Base-by-base conservation (phyloP, 345 rosid genomes). In the Lepidium didymum region DNA sequence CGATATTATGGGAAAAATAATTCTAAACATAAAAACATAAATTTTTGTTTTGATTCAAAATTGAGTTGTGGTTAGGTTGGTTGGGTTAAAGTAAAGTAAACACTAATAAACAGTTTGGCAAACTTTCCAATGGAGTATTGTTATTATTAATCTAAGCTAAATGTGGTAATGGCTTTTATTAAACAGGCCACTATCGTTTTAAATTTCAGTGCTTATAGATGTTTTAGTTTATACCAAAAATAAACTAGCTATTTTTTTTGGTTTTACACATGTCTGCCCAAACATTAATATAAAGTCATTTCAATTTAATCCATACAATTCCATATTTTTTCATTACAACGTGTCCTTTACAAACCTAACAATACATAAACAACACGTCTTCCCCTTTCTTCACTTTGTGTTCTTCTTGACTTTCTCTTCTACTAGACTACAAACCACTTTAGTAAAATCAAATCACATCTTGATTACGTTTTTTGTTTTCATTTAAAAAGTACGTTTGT, bases 351-450 rank as follows among this genome's bases (percentile, higher is more conserved):
- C 50, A 44, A 62, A n/a, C 41, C 50, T 8, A 62, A 44, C 49
- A 29, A 29, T 29, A 44, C 75, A 54, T 33, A 45, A 54, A 45
- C 43, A 71, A 36, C 64, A 63, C 69, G 59, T 53, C 49, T 71
- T 62, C 54, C 37, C 3, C 61, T 14, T 33, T 43, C 35, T 43
- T 42, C 31, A 71, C 3, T 62, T 29, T 63, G 50, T 63, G 62
- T 46, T 72, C 37, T 27, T 63, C 61, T 52, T 53, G 33, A 5
- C 38, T 15, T 70, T 29, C 33, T 29, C 33, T 5, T 29, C 7
- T 29, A 29, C 33, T 5, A 29, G 33, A 29, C 50, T 37, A 43
- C 47, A 62, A 44, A 47, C 29, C 31, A 13, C 56, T 53, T 54
- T 12, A 9, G 61, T 15, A 21, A 15, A 35, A 23, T 36, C 58